Evolutionary conservation across 352 stramenopile species (phyloP).

Genomic region (Globisporangium orthogonon): DNA sequence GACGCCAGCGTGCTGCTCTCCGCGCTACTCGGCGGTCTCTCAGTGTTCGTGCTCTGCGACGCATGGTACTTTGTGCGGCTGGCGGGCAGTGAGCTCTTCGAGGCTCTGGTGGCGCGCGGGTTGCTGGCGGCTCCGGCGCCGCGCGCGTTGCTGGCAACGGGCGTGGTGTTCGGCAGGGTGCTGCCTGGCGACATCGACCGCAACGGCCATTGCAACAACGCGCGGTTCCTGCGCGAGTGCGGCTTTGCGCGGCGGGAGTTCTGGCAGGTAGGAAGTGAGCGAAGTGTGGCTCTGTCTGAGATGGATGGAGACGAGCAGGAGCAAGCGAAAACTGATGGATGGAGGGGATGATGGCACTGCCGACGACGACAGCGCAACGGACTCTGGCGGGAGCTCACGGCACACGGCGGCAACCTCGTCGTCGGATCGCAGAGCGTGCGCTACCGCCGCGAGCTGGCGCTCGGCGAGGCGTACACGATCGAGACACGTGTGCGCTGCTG

Average conservation of each 20-base stretch:
- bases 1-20: constrained; percentile 17
- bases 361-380: constrained; percentile 44
- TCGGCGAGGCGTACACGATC: constrained; percentile 63
- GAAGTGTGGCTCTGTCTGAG: not conserved
- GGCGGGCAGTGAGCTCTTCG: constrained; percentile 21
- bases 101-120: constrained; percentile 14
- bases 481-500: constrained; percentile 73
- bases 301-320: not conserved
- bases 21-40: constrained; percentile 25
- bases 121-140: constrained; percentile 16
- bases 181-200: constrained; percentile 69
- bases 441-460: constrained; percentile 72
- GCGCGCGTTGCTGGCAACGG: constrained; percentile 45
- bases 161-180: constrained; percentile 39
- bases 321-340: not conserved
- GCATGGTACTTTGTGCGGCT: constrained; percentile 78
- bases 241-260: constrained; percentile 70
- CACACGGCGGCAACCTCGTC: constrained; percentile 62
- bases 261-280: constrained; percentile 55
- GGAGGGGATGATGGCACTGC: not conserved
- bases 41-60: constrained; percentile 64
- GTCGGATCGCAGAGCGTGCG: constrained; percentile 76
- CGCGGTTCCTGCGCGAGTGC: constrained; percentile 79
- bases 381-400: constrained; percentile 57
- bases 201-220: constrained; percentile 85